A percentile compares a stretch with the other conserved stretches of the same genome.
These are phyloP conservation scores for Phialophora expanda DNA, from an alignment of 2,329 filamentous ascomycete species.

Conservation along the genomic window DNA sequence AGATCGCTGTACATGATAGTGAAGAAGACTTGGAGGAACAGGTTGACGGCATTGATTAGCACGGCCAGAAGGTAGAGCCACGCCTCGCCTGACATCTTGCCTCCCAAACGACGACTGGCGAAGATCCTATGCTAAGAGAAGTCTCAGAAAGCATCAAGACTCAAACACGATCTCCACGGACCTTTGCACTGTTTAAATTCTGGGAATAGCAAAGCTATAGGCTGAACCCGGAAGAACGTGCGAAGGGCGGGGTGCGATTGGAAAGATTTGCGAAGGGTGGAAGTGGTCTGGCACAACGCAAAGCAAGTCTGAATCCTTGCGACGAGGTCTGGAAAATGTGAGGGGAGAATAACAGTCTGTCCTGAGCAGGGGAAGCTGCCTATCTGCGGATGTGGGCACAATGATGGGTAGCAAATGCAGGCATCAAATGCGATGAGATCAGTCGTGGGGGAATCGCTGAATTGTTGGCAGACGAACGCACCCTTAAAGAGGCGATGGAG, in stretches of 20 bases:
- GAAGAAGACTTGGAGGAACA: conserved; percentile 99
- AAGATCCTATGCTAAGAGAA: conserved; percentile 7
- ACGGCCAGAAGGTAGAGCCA: conserved; percentile 98
- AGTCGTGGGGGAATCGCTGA: conserved; percentile 26
- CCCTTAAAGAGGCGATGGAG: neutral
- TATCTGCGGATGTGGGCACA: conserved; percentile 1
- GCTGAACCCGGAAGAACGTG: neutral
- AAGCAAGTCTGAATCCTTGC: neutral
- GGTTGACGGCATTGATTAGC: conserved; percentile 99
- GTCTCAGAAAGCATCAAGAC: neutral
- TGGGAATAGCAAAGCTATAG: neutral
- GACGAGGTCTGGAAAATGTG: neutral
- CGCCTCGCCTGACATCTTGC: conserved; percentile 91
- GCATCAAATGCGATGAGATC: conserved; percentile 27
- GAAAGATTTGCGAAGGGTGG: conserved; percentile 7
- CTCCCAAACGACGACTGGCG: conserved; percentile 21
- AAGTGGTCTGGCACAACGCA: neutral
- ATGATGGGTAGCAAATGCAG: conserved; percentile 9
- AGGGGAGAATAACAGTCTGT: neutral
- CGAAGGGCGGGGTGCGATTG: conserved; percentile 8
- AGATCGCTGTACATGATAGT: conserved; percentile 99
- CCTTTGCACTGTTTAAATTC: neutral
- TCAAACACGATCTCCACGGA: conserved; percentile 1
- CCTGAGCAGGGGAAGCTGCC: neutral
- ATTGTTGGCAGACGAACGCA: conserved; percentile 28